Evolutionary conservation across 2,329 filamentous ascomycete species (phyloP).

Genomic region (Ophiostoma sp.): DNA sequence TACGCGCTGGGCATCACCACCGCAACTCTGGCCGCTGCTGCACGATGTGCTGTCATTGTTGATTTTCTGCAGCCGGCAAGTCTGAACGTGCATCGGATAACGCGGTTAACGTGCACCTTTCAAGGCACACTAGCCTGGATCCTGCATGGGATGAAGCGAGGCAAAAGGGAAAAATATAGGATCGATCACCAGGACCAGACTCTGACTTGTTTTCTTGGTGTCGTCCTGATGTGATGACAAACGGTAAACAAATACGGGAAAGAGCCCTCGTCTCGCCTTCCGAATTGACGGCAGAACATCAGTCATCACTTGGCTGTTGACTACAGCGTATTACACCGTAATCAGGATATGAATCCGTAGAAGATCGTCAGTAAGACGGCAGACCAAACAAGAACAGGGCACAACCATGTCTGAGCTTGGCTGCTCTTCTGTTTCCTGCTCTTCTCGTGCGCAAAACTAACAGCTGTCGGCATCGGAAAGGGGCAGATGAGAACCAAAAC

Average conservation of each 20-base stretch:
- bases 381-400: neutral
- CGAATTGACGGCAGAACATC: neutral
- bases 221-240: neutral
- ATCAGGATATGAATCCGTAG: neutral
- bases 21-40: conserved; percentile 7
- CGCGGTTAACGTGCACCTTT: neutral
- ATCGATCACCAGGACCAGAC: neutral
- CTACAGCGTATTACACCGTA: neutral
- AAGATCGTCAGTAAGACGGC: neutral
- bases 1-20: neutral
- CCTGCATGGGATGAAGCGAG: neutral
- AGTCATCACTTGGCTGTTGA: neutral
- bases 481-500: neutral
- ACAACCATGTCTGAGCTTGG: neutral
- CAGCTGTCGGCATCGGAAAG: neutral
- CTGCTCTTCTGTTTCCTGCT: neutral
- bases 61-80: neutral
- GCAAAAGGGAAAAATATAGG: neutral
- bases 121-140: neutral
- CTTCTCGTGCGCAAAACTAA: neutral
- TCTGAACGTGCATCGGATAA: neutral
- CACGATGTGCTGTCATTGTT: neutral
- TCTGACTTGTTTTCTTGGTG: neutral
- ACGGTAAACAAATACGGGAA: neutral
- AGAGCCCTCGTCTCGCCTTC: neutral